Evolutionary conservation across 139 green algal genomes (phyloP).

Genomic region (Tetratostichococcus sp.): DNA sequence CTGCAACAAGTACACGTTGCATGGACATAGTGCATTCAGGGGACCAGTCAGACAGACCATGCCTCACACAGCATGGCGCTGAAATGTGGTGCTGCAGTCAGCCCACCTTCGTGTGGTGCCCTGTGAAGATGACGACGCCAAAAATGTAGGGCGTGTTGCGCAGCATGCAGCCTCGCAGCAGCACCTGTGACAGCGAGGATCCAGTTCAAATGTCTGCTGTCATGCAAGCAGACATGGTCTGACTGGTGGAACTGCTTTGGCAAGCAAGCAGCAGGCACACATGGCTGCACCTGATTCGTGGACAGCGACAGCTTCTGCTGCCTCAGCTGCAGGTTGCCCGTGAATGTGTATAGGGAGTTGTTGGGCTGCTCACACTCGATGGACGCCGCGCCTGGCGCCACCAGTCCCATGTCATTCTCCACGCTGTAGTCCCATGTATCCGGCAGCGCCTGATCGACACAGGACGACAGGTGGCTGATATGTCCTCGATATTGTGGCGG

Average conservation of each 20-base stretch:
- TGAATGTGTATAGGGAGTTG: constrained; percentile 55
- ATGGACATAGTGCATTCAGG: neutral
- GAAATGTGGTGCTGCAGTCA: constrained; percentile 16
- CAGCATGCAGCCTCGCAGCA: constrained; percentile 42
- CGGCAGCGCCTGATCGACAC: constrained; percentile 8
- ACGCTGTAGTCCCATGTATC: neutral
- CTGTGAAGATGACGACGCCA: constrained; percentile 50
- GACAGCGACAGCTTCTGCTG: neutral
- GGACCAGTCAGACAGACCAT: no score
- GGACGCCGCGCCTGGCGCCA: neutral
- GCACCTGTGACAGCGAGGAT: constrained; percentile 17
- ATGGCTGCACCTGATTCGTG: neutral
- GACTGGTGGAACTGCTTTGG: no score
- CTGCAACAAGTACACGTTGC: neutral
- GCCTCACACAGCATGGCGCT: no score
- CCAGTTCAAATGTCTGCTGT: neutral
- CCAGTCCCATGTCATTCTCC: neutral
- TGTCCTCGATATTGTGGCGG: no score
- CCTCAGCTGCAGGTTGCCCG: constrained; percentile 58
- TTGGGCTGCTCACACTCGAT: constrained; percentile 45
- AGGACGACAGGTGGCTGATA: no score
- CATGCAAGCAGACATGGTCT: no score
- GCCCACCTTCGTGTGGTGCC: constrained; percentile 76
- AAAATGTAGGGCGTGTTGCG: constrained; percentile 33
- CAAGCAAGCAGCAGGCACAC: neutral